Conservation (phyloP, 192 early-diverging fungal species). For the Coemansia sp. region DNA sequence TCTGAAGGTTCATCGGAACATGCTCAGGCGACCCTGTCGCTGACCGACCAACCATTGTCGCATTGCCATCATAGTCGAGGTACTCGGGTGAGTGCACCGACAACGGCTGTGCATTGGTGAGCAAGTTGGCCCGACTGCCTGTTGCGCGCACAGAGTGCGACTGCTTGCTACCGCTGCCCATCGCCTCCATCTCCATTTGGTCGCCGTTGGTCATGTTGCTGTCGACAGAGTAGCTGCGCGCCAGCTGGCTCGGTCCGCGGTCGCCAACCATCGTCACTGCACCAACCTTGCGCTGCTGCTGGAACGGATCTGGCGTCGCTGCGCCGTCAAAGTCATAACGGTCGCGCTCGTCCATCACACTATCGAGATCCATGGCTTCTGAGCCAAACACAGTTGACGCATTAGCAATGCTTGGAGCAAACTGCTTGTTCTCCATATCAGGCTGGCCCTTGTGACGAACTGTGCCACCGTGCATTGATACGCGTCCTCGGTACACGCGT, state of each 20-base stretch:
- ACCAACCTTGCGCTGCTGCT: neutral
- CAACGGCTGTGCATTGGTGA: conserved; percentile 30
- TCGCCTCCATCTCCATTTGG: conserved; percentile 34
- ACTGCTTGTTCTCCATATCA: conserved; percentile 8
- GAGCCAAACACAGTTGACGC: conserved; percentile 47
- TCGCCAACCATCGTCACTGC: neutral
- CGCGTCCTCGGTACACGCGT: conserved; percentile 59
- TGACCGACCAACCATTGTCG: conserved; percentile 14
- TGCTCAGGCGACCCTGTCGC: conserved; percentile 8
- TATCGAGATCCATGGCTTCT: conserved; percentile 31
- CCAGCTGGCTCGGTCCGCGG: conserved; percentile 18
- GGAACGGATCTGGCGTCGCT: conserved; percentile 27
- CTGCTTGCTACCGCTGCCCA: conserved; percentile 1
- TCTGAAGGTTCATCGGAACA: neutral
- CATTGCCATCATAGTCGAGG: conserved; percentile 21
- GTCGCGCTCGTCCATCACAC: conserved; percentile 51
- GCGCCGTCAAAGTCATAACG: conserved; percentile 53
- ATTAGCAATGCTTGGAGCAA: conserved; percentile 24
- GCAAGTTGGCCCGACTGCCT: conserved; percentile 36
- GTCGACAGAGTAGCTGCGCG: conserved; percentile 40
- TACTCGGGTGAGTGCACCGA: conserved; percentile 3
- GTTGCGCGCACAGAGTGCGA: neutral
- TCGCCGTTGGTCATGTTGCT: conserved; percentile 30
- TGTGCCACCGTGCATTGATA: conserved; percentile 13
- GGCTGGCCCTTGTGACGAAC: neutral